A percentile compares a stretch with the other conserved stretches of the same genome.
These are phyloP conservation scores for Massarina eburnea DNA, from an alignment of 2,329 filamentous ascomycete genomes.

Conservation along the genomic window DNA sequence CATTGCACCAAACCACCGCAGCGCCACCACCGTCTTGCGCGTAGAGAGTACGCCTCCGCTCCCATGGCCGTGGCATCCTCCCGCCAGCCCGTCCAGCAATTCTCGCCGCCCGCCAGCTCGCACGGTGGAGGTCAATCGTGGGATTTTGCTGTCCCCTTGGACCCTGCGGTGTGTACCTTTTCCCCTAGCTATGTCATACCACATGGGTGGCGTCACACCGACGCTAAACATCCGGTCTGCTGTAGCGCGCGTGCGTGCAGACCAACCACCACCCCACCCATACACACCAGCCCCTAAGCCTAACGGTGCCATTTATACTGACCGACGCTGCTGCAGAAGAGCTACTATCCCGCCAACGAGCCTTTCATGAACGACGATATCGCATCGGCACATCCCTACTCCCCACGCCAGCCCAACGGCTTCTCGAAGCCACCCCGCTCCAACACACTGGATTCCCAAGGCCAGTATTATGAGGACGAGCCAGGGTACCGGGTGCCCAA, in stretches of 20 bases:
- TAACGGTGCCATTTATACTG: conserved; percentile 16
- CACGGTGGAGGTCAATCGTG: conserved; percentile 41
- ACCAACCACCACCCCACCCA: neutral
- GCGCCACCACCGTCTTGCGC: neutral
- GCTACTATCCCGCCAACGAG: conserved; percentile 29
- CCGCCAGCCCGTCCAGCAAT: conserved; percentile 33
- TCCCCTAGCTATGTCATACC: conserved; percentile 10
- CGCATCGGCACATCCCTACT: conserved; percentile 24
- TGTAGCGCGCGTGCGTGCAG: conserved; percentile 15
- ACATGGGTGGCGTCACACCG: conserved; percentile 14
- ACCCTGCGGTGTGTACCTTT: conserved; percentile 36
- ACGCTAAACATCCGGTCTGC: conserved; percentile 24
- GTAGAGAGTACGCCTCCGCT: conserved; percentile 3
- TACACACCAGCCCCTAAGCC: conserved; percentile 2
- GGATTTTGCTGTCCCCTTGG: conserved; percentile 44
- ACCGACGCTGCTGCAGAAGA: conserved; percentile 28
- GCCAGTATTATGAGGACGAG: conserved; percentile 26
- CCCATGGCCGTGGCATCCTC: conserved; percentile 39
- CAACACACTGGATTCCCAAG: conserved; percentile 34
- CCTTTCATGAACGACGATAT: conserved; percentile 41
- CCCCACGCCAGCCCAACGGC: conserved; percentile 40
- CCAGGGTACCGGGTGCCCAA: conserved; percentile 35
- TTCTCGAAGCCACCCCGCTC: conserved; percentile 31
- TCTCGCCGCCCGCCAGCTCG: conserved; percentile 44
- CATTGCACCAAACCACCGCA: conserved; percentile 7